Evolutionary conservation across 768 basidiomycete species (phyloP), one percentile per base, ranked within the genome.

Genomic region (Krasilnikovozyma curviuscula): DNA sequence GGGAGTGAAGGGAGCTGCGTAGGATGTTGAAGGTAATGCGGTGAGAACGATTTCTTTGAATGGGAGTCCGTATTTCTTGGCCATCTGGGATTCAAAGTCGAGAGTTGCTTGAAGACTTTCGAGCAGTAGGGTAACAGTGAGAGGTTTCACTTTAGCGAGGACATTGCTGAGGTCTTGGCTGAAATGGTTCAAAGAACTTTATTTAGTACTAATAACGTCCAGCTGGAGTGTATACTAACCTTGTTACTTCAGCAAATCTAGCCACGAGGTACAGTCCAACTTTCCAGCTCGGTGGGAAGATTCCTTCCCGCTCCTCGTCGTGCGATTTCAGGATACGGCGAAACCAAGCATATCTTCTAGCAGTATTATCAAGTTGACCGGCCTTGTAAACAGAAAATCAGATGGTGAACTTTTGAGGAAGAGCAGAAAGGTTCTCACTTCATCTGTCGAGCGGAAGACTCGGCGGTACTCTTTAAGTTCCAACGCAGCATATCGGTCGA

Each of bases 391-490:
- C 4, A 37, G 10, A n/a, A 37, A n/a, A 37, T 10, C 7, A 38
- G 38, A n/a, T n/a, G n/a, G n/a, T n/a, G n/a, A n/a, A n/a, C n/a
- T n/a, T n/a, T n/a, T n/a, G n/a, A n/a, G 19, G 23, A 32, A n/a
- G 6, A 28, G 34, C 10, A 16, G 32, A 32, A 34, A 34, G 7
- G 25, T 23, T 40, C 56, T 18, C 24, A 65, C 86, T 65, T 97
- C 93, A 54, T 93, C 88, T 5, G 78, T 78, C 7, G 82, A 75
- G 41, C 82, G 77, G 67, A 98, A 97, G 60, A 98, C 89, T 19
- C 88, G 79, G 10, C 88, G 78, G 61, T 97, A 98, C 61, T 97
- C 93, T 61, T 85, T 84, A 23, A 98, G 71, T 56, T 93, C 84
- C 14, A 89, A 71, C 9, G 80, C 75, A 19, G 84, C 78, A 58